Base-by-base conservation (phyloP, 306 rosid genomes). In the Inga laurina region DNA sequence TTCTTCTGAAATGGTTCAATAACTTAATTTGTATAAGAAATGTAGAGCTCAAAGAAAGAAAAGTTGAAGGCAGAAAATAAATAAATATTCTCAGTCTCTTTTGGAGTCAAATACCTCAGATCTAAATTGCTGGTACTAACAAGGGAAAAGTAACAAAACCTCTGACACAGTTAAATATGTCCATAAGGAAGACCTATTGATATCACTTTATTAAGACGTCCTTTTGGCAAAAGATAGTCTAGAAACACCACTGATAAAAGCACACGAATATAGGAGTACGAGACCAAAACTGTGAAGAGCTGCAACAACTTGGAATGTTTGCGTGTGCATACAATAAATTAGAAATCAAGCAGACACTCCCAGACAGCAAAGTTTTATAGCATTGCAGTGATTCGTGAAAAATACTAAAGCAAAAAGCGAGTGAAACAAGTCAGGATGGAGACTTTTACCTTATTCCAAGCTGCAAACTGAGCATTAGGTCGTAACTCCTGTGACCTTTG, bases 401-500 rank as follows among this genome's bases (percentile, higher is more conserved):
- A 76, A 75, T 82, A 51, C 24, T 57, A 75, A 62, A 65, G 41
- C 22, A 73, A 35, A 64, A 75, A 10, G 32, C 54, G 13, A 41
- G 72, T 35, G 82, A 44, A 62, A 80, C 82, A 74, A 45, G 62
- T 70, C 54, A 70, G 77, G 76, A 81, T 81, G 45, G 70, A 69
- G 74, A 66, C 49, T 24, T 74, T 64, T 86, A 96, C 99, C 99
- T 94, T 89, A 96, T 96, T 90, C 99, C 99, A 21, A 96, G 98
- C 90, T 96, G 99, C 91, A 96, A 88, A 88, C 99, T 92, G 70
- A 96, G 98, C 99, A 96, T 96, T 82, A 96, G 86, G 84, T 96
- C 99, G 51, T 96, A 96, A 83, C 98, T 96, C 88, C 97, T 86
- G 81, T 96, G 99, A 79, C 99, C 99, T 86, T 96, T 96, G 78